These are phyloP conservation scores for Fraxinus xanthoxyloides DNA, from an alignment of 305 asterid genomes.

Conservation along the genomic window DNA sequence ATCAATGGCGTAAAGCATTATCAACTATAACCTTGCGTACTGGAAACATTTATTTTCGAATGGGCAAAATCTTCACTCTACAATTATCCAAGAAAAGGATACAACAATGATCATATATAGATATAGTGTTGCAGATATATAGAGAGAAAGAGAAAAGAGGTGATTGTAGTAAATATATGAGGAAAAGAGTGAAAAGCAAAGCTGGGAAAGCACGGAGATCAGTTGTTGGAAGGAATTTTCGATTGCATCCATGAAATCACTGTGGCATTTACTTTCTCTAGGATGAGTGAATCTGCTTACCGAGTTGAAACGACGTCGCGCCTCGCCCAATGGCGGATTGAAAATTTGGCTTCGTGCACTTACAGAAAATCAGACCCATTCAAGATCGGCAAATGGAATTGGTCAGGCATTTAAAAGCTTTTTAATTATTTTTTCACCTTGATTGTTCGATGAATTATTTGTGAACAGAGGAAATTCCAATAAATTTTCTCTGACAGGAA, in stretches of 20 bases:
- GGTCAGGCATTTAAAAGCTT: slow-evolving; percentile 33
- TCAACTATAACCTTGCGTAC: slow-evolving; percentile 36
- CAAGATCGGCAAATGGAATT: slow-evolving; percentile 75
- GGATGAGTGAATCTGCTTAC: slow-evolving; percentile 91
- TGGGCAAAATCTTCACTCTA: slow-evolving; percentile 6
- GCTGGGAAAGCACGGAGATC: slow-evolving; percentile 96
- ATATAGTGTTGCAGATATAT: neutral
- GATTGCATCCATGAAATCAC: slow-evolving; percentile 92
- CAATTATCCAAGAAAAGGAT: neutral
- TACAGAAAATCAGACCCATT: slow-evolving; percentile 82
- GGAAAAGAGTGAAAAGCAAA: slow-evolving; percentile 48
- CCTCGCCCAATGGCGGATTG: slow-evolving; percentile 92
- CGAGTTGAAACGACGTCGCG: slow-evolving; percentile 83
- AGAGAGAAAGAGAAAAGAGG: neutral
- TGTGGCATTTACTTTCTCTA: slow-evolving; percentile 57
- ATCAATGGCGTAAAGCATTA: slow-evolving; percentile 46
- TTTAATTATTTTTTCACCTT: neutral
- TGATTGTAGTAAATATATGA: slow-evolving; percentile 37
- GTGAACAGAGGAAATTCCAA: neutral
- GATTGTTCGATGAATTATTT: neutral
- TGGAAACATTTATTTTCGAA: slow-evolving; percentile 21
- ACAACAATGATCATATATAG: neutral
- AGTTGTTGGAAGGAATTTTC: slow-evolving; percentile 66
- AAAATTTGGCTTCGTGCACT: slow-evolving; percentile 54
- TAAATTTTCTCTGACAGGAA: neutral